Evolutionary conservation across 208 protist genomes (phyloP).

Genomic region (Cochliopodium minus): DNA sequence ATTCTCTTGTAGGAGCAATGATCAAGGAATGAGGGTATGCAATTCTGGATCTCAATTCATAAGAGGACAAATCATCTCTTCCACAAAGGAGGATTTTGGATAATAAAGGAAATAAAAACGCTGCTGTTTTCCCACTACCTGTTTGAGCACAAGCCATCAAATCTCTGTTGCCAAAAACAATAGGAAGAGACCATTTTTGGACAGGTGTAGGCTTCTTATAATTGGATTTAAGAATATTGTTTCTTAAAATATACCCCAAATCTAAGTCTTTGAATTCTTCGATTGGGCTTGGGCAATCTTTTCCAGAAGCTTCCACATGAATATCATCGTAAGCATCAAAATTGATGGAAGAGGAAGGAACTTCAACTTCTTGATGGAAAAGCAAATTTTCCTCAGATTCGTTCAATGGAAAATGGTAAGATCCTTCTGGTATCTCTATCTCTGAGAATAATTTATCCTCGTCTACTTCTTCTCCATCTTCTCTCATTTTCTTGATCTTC

Average conservation of each 20-base stretch:
- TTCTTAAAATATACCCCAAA: constrained; percentile 31
- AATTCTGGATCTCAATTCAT: no score
- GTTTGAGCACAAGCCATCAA: constrained; percentile 80
- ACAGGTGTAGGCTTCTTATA: constrained; percentile 71
- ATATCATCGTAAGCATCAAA: constrained; percentile 77
- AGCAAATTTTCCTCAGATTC: no score
- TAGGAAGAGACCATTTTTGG: constrained; percentile 63
- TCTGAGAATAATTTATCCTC: no score
- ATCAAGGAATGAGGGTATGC: constrained; percentile 70
- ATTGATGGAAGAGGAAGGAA: constrained; percentile 51
- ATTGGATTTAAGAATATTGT: constrained; percentile 45
- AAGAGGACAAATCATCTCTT: constrained; percentile 4
- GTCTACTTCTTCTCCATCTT: no score
- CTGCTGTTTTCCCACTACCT: constrained; percentile 92
- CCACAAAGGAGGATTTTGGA: constrained; percentile 42
- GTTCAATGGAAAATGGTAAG: no score
- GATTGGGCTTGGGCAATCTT: constrained; percentile 16
- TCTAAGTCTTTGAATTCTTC: constrained; percentile 30
- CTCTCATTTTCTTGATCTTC: no score
- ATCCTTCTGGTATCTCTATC: no score
- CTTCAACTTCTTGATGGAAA: no score
- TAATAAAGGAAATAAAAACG: constrained; percentile 89
- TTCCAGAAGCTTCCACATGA: constrained; percentile 50
- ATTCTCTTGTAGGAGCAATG: constrained; percentile 86
- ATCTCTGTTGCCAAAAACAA: constrained; percentile 42